Conservation (phyloP, 805 yeast species). For the Kuraishia piskuri region DNA sequence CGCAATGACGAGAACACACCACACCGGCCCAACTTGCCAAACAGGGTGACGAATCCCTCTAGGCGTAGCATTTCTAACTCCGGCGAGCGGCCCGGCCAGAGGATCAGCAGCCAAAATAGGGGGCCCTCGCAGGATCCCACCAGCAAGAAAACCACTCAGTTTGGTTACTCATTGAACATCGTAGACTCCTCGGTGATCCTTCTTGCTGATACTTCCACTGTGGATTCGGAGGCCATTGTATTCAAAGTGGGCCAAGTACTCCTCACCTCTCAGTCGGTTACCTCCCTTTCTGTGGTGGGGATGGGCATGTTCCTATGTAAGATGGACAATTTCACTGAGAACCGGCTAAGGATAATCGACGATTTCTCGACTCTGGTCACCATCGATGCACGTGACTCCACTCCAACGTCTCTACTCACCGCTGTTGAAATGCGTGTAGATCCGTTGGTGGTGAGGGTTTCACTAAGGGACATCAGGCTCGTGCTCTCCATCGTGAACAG, state of each 20-base stretch:
- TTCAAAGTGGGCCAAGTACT: constrained; percentile 77
- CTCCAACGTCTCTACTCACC: constrained; percentile 48
- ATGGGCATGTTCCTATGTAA: constrained; percentile 80
- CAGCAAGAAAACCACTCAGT: neutral
- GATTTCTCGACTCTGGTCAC: constrained; percentile 78
- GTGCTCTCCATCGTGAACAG: constrained; percentile 67
- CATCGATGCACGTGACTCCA: constrained; percentile 63
- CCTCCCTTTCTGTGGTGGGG: constrained; percentile 61
- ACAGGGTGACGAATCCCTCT: too few relatives aligned
- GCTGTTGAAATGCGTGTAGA: constrained; percentile 65
- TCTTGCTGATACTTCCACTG: constrained; percentile 66
- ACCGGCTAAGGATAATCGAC: constrained; percentile 68
- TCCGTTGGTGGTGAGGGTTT: constrained; percentile 71
- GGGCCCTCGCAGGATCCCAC: constrained; percentile 3
- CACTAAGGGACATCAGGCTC: constrained; percentile 77
- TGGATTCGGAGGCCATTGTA: constrained; percentile 79
- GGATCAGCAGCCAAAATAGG: constrained; percentile 3
- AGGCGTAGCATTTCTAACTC: neutral
- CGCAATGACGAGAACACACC: neutral
- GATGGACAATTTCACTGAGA: constrained; percentile 60
- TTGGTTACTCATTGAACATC: constrained; percentile 58
- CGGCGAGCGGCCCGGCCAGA: neutral
- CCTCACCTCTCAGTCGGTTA: constrained; percentile 57
- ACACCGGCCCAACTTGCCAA: neutral
- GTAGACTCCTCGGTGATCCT: constrained; percentile 71